phyloP scores from a whole-genome alignment of 208 protist species.

The Trichomonas gallinae region DNA sequence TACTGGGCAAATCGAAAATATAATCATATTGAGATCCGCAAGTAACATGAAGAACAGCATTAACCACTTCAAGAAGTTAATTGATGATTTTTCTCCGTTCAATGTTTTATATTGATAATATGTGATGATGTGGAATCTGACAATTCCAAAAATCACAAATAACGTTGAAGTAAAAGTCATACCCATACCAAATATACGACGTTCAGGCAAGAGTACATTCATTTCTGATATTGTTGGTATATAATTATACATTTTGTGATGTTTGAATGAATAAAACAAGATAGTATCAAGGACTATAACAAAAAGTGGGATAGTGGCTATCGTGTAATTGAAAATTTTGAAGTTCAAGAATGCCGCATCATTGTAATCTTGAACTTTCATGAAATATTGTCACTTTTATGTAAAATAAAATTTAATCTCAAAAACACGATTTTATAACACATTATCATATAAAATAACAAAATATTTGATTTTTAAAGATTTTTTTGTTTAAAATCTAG shows the following conservation, averaged over 20 bases:
- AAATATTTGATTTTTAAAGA: neutral
- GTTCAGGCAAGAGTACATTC: neutral
- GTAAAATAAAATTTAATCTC: neutral
- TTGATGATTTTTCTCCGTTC: neutral
- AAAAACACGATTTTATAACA: neutral
- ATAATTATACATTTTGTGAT: neutral
- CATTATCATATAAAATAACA: neutral
- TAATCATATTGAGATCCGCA: neutral
- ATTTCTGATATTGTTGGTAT: neutral
- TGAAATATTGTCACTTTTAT: neutral
- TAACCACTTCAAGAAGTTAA: neutral
- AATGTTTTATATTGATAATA: neutral
- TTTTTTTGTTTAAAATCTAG: too few relatives aligned
- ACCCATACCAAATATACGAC: neutral
- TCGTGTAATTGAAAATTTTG: neutral
- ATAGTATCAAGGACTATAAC: neutral
- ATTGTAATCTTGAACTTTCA: neutral
- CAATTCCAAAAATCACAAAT: neutral
- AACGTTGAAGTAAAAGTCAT: neutral
- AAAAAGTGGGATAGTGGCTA: neutral
- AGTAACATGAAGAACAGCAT: neutral
- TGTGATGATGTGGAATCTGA: neutral
- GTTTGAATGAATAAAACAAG: neutral
- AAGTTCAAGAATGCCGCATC: neutral
- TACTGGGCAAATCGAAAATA: neutral